These are phyloP conservation scores for Naganishia onofrii DNA, from an alignment of 768 basidiomycete species.

Conservation along the genomic window DNA sequence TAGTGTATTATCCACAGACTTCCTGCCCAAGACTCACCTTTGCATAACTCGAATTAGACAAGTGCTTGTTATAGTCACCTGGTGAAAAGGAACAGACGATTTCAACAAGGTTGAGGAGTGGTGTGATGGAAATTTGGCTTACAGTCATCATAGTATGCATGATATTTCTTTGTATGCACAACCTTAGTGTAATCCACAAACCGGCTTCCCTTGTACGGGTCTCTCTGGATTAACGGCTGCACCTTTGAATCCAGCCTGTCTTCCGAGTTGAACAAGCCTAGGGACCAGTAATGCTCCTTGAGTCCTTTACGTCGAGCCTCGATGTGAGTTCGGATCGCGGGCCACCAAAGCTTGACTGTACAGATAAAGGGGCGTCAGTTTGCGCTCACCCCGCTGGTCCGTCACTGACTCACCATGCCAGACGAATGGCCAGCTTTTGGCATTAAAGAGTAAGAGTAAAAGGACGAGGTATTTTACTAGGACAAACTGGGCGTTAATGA, in stretches of 20 bases:
- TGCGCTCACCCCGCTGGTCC: no score
- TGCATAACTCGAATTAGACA: slow-evolving; percentile 34
- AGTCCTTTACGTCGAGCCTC: slow-evolving; percentile 19
- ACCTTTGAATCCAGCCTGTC: slow-evolving; percentile 11
- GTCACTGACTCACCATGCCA: slow-evolving; percentile 29
- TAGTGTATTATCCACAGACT: not conserved
- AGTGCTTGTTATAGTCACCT: slow-evolving; percentile 34
- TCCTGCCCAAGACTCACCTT: slow-evolving; percentile 9
- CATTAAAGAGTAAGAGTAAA: slow-evolving; percentile 28
- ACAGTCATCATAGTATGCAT: slow-evolving; percentile 31
- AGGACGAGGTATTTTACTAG: slow-evolving; percentile 30
- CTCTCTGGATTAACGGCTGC: not conserved
- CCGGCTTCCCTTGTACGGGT: not conserved
- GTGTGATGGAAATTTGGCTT: slow-evolving; percentile 1
- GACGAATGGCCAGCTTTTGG: slow-evolving; percentile 31
- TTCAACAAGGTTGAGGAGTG: not conserved
- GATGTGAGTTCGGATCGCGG: slow-evolving; percentile 25
- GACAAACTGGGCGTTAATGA: not conserved
- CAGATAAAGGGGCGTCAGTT: not conserved
- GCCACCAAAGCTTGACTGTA: slow-evolving; percentile 31
- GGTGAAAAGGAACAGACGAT: not conserved
- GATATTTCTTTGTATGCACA: not conserved
- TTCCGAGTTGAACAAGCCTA: slow-evolving; percentile 15
- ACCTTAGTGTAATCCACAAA: slow-evolving; percentile 28
- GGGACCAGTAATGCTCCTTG: slow-evolving; percentile 22